phyloP scores from a whole-genome alignment of 371 early-diverging fungal species.

The Dentiscutata heterogama region DNA sequence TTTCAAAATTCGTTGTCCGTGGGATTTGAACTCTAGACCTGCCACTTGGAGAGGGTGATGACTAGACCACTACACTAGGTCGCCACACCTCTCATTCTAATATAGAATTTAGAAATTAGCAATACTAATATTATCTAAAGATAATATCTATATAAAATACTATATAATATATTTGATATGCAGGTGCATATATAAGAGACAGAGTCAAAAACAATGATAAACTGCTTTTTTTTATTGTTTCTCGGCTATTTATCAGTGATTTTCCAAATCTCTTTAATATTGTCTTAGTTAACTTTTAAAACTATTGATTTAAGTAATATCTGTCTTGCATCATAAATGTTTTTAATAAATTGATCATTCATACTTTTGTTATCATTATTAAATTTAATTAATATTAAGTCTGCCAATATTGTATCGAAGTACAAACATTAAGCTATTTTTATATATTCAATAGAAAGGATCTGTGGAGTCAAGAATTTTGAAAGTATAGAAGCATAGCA shows the following conservation, averaged over 20 bases:
- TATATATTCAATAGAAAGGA: no score
- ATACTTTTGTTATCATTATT: not conserved
- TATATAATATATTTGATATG: constrained; percentile 5
- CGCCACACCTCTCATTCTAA: constrained; percentile 7
- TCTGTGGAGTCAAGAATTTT: no score
- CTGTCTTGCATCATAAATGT: constrained; percentile 2
- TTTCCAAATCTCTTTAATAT: constrained; percentile 16
- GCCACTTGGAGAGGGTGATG: no score
- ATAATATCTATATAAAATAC: constrained; percentile 1
- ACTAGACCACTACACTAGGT: no score
- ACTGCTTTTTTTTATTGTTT: not conserved
- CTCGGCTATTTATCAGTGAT: not conserved
- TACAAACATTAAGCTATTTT: no score
- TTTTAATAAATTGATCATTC: constrained; percentile 4
- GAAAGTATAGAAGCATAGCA: no score
- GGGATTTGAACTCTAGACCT: no score
- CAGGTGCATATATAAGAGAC: constrained; percentile 1
- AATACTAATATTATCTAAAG: not conserved
- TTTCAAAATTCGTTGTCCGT: no score
- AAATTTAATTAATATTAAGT: no score
- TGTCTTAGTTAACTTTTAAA: constrained; percentile 14
- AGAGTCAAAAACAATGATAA: constrained; percentile 1
- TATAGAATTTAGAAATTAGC: not conserved
- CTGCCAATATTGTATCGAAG: no score
- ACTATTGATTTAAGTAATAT: constrained; percentile 2